Conservation (phyloP, 768 basidiomycete species). For the Punctularia strigosozonata region DNA sequence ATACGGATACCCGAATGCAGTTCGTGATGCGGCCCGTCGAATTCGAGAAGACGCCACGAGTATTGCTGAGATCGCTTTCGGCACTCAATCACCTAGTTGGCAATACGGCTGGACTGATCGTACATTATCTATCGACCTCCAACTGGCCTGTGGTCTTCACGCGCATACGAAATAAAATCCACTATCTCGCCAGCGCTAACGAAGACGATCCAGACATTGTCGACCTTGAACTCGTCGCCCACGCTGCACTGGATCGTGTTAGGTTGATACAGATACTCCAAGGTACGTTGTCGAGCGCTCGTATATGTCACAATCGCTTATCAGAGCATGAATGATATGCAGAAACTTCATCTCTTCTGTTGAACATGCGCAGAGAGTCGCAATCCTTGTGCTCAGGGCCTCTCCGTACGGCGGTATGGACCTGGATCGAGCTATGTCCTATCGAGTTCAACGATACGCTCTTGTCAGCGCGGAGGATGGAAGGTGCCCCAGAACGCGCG, state of each 20-base stretch:
- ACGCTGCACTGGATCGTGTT: conserved; percentile 59
- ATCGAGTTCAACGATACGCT: conserved; percentile 69
- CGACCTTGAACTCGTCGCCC: conserved; percentile 70
- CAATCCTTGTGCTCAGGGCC: conserved; percentile 63
- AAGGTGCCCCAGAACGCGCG: conserved; percentile 76
- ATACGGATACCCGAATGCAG: neutral
- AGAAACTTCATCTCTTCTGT: conserved; percentile 75
- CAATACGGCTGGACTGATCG: conserved; percentile 65
- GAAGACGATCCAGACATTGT: conserved; percentile 54
- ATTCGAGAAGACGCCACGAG: conserved; percentile 56
- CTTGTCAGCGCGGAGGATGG: conserved; percentile 46
- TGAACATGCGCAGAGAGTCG: conserved; percentile 69
- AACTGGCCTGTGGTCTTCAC: conserved; percentile 76
- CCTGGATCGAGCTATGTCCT: conserved; percentile 76
- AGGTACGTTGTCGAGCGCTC: conserved; percentile 26
- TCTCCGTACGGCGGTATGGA: conserved; percentile 76
- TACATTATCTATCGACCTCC: conserved; percentile 78
- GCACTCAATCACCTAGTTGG: conserved; percentile 53
- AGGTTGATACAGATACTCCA: conserved; percentile 63
- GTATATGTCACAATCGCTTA: conserved; percentile 1
- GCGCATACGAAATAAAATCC: conserved; percentile 60
- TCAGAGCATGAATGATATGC: conserved; percentile 4
- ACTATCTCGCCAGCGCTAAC: conserved; percentile 38
- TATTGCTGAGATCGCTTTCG: conserved; percentile 39
- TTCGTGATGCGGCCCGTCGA: conserved; percentile 8